Evolutionary conservation across 257 asterid genomes (phyloP).

Genomic region (Buddleja alternifolia): DNA sequence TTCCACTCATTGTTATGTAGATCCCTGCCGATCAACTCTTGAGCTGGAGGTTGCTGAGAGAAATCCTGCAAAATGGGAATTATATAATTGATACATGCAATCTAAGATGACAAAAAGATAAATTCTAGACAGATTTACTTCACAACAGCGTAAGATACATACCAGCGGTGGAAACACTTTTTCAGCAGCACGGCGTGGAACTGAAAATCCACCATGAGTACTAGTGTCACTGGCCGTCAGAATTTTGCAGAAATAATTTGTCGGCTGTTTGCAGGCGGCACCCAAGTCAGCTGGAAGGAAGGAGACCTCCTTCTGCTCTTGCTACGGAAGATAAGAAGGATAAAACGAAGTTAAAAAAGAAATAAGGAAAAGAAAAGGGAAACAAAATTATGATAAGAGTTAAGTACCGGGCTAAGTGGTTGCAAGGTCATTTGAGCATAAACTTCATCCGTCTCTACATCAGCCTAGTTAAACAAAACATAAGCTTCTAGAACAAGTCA

Average conservation of each 20-base stretch:
- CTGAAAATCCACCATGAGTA: slow-evolving; percentile 66
- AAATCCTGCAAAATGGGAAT: slow-evolving; percentile 40
- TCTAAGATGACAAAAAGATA: neutral
- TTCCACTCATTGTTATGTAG: slow-evolving; percentile 64
- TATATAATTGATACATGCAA: neutral
- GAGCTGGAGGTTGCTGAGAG: slow-evolving; percentile 59
- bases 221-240: slow-evolving; percentile 60
- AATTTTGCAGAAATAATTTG: slow-evolving; percentile 55
- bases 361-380: neutral
- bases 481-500: slow-evolving; percentile 8
- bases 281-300: slow-evolving; percentile 56
- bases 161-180: slow-evolving; percentile 65
- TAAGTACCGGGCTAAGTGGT: slow-evolving; percentile 47
- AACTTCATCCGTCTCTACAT: slow-evolving; percentile 54
- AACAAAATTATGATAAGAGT: neutral
- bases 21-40: slow-evolving; percentile 61
- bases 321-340: slow-evolving; percentile 31
- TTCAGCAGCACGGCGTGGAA: slow-evolving; percentile 67
- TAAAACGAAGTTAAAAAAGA: neutral
- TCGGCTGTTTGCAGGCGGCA: slow-evolving; percentile 50
- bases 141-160: neutral
- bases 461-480: slow-evolving; percentile 40
- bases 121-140: neutral
- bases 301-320: slow-evolving; percentile 55
- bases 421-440: slow-evolving; percentile 61